These are phyloP conservation scores for Dictyophora rubrovolvata DNA, from an alignment of 768 basidiomycete species.

Conservation along the genomic window DNA sequence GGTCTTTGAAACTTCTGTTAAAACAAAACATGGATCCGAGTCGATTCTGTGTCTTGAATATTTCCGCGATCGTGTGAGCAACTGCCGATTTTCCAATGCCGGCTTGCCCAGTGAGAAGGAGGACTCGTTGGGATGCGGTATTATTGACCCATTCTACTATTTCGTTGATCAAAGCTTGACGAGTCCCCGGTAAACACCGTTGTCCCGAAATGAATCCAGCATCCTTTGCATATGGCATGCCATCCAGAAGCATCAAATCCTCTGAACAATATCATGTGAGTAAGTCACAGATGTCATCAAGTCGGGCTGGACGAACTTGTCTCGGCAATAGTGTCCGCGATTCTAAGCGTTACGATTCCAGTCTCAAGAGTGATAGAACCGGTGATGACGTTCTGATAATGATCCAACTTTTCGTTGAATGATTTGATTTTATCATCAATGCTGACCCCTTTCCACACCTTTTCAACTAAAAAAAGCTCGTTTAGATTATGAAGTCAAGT, in stretches of 20 bases:
- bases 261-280: not conserved
- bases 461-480: not conserved
- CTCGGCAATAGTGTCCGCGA: not conserved
- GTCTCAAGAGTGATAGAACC: not conserved
- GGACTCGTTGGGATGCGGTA: not conserved
- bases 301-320: not conserved
- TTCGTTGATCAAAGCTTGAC: not conserved
- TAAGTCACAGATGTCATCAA: not conserved
- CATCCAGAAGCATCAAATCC: not conserved
- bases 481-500: not conserved
- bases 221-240: not conserved
- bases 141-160: conserved; percentile 7
- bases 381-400: not conserved
- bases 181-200: conserved; percentile 9
- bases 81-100: conserved; percentile 15
- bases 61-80: conserved; percentile 10
- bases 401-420: not conserved
- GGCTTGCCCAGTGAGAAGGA: conserved; percentile 10
- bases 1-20: not conserved
- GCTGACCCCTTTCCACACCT: not conserved
- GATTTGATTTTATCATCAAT: not conserved
- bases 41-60: not conserved
- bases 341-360: not conserved
- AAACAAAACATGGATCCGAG: not conserved
- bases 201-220: not conserved